Percentiles rank a stretch among this genome's conserved stretches.
Evolutionary conservation across 2,329 filamentous ascomycete genomes (phyloP).

Genomic region (Fusarium protoensiforme): DNA sequence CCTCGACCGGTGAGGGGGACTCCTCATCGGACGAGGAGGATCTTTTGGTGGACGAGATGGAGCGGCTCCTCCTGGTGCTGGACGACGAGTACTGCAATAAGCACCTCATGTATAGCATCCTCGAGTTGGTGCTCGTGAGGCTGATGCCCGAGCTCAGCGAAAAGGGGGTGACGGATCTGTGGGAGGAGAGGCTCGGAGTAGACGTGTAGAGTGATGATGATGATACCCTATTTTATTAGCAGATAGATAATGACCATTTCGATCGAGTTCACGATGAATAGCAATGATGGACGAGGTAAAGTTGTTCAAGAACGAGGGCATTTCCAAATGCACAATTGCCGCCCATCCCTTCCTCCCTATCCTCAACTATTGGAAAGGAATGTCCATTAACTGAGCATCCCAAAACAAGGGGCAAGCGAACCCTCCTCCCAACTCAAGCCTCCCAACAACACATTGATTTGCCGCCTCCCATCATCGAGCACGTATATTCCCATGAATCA

Average conservation of each 20-base stretch:
- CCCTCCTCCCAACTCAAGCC: neutral
- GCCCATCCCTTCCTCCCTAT: conserved; percentile 41
- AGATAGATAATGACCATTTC: conserved; percentile 12
- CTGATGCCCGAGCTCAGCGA: conserved; percentile 86
- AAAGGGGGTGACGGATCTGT: conserved; percentile 75
- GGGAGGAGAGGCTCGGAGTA: conserved; percentile 73
- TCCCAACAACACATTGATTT: neutral
- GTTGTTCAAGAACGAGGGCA: conserved; percentile 36
- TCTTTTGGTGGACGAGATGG: conserved; percentile 69
- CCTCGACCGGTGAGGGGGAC: conserved; percentile 30
- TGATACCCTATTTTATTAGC: conserved; percentile 35
- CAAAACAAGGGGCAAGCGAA: neutral
- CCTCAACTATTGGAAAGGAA: conserved; percentile 38
- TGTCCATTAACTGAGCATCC: conserved; percentile 26
- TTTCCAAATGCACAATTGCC: conserved; percentile 43
- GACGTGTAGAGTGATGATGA: conserved; percentile 14
- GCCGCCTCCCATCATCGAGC: neutral
- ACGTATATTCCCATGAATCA: conserved; percentile 2
- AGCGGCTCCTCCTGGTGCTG: conserved; percentile 77
- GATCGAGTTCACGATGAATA: neutral
- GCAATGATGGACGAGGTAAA: neutral
- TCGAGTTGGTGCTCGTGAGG: conserved; percentile 85
- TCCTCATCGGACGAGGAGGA: conserved; percentile 47
- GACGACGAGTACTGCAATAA: conserved; percentile 91
- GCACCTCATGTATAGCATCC: conserved; percentile 83